A percentile compares a stretch with the other conserved stretches of the same genome.
These are phyloP conservation scores for Aspergillus piperis DNA, from an alignment of 2,329 filamentous ascomycete genomes.

Conservation along the genomic window DNA sequence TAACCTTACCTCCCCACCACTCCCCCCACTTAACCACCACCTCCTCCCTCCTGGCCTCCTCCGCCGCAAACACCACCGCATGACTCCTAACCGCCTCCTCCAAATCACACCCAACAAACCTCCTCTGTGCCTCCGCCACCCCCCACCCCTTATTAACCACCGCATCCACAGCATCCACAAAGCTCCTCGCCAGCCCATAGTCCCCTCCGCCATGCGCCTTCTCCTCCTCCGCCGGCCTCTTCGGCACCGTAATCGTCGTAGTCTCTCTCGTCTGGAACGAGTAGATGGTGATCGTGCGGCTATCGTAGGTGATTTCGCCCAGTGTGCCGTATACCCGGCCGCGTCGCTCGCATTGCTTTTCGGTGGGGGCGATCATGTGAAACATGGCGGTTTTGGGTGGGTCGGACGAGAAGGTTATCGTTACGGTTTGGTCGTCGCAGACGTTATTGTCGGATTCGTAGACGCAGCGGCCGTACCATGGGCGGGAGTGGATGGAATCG, in stretches of 20 bases:
- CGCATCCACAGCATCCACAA: constrained; percentile 76
- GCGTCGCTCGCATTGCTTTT: constrained; percentile 81
- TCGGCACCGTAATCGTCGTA: constrained; percentile 61
- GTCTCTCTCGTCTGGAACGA: constrained; percentile 63
- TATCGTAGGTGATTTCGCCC: constrained; percentile 87
- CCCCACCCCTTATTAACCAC: constrained; percentile 71
- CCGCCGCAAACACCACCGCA: constrained; percentile 89
- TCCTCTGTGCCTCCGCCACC: constrained; percentile 70
- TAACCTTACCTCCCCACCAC: constrained; percentile 70
- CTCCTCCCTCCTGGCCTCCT: constrained; percentile 72
- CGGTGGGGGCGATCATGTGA: constrained; percentile 92
- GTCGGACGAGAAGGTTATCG: constrained; percentile 68
- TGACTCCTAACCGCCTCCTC: constrained; percentile 89
- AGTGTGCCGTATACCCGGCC: constrained; percentile 82
- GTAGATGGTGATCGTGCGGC: constrained; percentile 71
- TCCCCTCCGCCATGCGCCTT: constrained; percentile 73
- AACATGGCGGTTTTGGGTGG: constrained; percentile 77
- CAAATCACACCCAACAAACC: constrained; percentile 76
- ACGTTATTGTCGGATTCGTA: constrained; percentile 93
- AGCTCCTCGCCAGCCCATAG: constrained; percentile 76
- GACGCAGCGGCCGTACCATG: constrained; percentile 92
- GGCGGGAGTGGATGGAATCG: constrained; percentile 47
- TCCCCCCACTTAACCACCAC: constrained; percentile 72
- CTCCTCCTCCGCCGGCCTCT: constrained; percentile 58
- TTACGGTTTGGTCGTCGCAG: constrained; percentile 88